Evolutionary conservation across 2,329 filamentous ascomycete species (phyloP).

Genomic region (Calycina herbarum): DNA sequence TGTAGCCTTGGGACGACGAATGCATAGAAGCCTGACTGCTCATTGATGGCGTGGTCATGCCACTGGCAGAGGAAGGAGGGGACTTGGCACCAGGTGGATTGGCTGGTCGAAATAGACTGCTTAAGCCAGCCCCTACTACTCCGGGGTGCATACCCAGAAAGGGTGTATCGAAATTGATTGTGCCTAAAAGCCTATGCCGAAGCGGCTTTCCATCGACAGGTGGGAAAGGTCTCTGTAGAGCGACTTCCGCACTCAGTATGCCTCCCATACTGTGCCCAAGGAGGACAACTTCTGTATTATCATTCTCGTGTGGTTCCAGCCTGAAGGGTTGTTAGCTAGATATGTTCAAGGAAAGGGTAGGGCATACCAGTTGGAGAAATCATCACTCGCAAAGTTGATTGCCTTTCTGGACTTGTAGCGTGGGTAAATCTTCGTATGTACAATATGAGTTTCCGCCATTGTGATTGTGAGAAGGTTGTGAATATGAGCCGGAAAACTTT

Average conservation of each 20-base stretch:
- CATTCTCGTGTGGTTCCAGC: conserved; percentile 74
- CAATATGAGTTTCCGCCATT: conserved; percentile 70
- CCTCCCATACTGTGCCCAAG: conserved; percentile 91
- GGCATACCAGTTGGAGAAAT: conserved; percentile 73
- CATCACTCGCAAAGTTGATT: conserved; percentile 72
- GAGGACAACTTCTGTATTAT: conserved; percentile 75
- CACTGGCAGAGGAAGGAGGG: conserved; percentile 20
- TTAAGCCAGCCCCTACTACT: conserved; percentile 77
- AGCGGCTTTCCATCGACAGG: conserved; percentile 43
- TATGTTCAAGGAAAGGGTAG: conserved; percentile 7
- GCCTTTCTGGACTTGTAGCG: conserved; percentile 74
- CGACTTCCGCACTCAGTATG: conserved; percentile 76
- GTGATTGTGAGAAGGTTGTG: conserved; percentile 70
- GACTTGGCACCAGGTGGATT: conserved; percentile 34
- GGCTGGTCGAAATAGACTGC: conserved; percentile 67
- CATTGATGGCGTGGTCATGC: conserved; percentile 24
- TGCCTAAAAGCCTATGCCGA: conserved; percentile 76
- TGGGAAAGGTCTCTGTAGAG: conserved; percentile 50
- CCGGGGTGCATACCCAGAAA: conserved; percentile 88
- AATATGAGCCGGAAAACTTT: conserved; percentile 83
- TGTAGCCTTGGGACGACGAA: conserved; percentile 22
- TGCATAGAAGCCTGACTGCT: conserved; percentile 23
- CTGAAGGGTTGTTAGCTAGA: conserved; percentile 38
- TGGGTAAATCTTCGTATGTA: conserved; percentile 86
- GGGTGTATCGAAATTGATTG: conserved; percentile 80